Evolutionary conservation across 2,329 filamentous ascomycete species (phyloP).

Genomic region (Trichoderma koningiopsis): DNA sequence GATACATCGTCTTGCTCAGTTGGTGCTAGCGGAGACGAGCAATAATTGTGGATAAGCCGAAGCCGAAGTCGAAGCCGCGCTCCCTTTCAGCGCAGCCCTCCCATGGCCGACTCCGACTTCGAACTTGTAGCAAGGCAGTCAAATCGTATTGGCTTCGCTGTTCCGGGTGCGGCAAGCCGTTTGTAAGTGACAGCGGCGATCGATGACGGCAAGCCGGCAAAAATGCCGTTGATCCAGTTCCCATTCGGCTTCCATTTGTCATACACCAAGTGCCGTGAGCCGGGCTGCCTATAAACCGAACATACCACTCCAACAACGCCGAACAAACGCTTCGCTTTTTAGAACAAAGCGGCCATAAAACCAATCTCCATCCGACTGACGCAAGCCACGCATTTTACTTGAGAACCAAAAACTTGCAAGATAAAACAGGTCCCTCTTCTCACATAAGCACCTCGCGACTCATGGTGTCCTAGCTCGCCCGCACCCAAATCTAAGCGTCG

Average conservation of each 20-base stretch:
- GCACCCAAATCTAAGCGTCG: not conserved
- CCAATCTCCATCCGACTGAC: not conserved
- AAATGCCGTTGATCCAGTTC: not conserved
- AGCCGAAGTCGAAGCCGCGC: conserved; percentile 21
- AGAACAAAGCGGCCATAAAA: too few species aligned
- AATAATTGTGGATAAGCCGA: not conserved
- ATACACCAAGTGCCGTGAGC: not conserved
- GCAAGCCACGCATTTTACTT: too few species aligned
- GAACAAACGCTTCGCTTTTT: not conserved
- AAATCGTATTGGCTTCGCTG: not conserved
- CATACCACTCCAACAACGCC: not conserved
- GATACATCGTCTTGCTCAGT: not conserved
- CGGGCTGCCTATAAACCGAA: not conserved
- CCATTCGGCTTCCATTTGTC: not conserved
- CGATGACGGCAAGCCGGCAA: not conserved
- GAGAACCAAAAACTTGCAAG: not conserved
- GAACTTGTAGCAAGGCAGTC: too few species aligned
- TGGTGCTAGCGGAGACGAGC: not conserved
- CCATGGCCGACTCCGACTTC: not conserved
- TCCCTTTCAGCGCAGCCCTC: too few species aligned
- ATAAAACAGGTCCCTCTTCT: not conserved
- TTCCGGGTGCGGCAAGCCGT: conserved; percentile 11
- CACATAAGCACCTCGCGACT: not conserved
- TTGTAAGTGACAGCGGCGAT: not conserved
- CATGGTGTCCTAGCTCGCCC: not conserved